A percentile compares a stretch with the other conserved stretches of the same genome.
These are phyloP conservation scores for Trichophyton verrucosum DNA, from an alignment of 2,329 filamentous ascomycete species.

Conservation along the genomic window DNA sequence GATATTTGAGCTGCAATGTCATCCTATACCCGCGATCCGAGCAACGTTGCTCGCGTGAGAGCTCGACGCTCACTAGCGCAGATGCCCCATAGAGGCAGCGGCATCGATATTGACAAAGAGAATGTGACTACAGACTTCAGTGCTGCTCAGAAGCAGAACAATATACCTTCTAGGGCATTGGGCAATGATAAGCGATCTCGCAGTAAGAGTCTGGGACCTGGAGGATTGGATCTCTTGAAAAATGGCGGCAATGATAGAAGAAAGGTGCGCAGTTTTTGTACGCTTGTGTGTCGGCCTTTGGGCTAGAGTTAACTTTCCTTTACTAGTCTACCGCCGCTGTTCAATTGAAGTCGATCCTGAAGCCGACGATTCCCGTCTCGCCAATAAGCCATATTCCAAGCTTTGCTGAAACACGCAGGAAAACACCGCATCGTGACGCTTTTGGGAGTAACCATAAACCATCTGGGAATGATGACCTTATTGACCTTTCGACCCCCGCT, in stretches of 20 bases:
- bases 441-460: slow-evolving; percentile 11
- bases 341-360: slow-evolving; percentile 60
- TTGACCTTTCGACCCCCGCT: slow-evolving; percentile 33
- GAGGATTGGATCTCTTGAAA: slow-evolving; percentile 71
- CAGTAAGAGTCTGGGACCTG: slow-evolving; percentile 92
- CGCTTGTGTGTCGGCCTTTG: background rate
- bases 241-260: slow-evolving; percentile 63
- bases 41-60: slow-evolving; percentile 19
- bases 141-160: slow-evolving; percentile 24
- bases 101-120: slow-evolving; percentile 53
- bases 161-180: slow-evolving; percentile 19
- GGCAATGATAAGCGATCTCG: slow-evolving; percentile 54
- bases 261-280: slow-evolving; percentile 47
- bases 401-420: slow-evolving; percentile 40
- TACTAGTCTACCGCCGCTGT: slow-evolving; percentile 30
- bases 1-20: slow-evolving; percentile 1
- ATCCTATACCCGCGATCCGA: slow-evolving; percentile 7
- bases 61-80: slow-evolving; percentile 62
- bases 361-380: slow-evolving; percentile 57
- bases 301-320: background rate
- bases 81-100: slow-evolving; percentile 40
- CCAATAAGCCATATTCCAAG: slow-evolving; percentile 55
- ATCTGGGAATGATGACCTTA: slow-evolving; percentile 20
- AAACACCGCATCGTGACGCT: slow-evolving; percentile 26
- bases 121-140: slow-evolving; percentile 60